Evolutionary conservation across 2,329 filamentous ascomycete genomes (phyloP), one percentile per base, ranked within the genome.

Genomic region (Colletotrichum tofieldiae): DNA sequence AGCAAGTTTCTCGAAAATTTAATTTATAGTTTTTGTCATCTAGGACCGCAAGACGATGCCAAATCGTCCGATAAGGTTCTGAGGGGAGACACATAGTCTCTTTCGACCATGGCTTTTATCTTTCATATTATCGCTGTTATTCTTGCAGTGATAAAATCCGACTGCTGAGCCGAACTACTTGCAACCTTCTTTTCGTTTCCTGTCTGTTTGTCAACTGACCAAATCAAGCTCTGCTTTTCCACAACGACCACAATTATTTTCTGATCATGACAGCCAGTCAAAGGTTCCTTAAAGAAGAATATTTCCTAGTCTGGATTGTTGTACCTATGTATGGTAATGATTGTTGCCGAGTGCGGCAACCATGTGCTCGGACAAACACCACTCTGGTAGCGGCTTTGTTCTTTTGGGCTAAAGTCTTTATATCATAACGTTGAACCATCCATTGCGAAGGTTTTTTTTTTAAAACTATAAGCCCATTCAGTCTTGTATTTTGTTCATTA

Each of bases 11-110:
- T 32, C 4, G 7, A 60, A 60, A 18, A 45, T 37, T 32, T 14
- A 41, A 14, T 20, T 32, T 9, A 14, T 16, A 39, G 9, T 29
- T 61, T 66, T 20, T 35, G 26, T 60, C 39, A 49, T 39, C 39
- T n/a, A 29, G 29, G 29, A 23, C 39, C 32, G 55, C 18, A 47
- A 23, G 16, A 35, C 37, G 39, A 18, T 35, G 23, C 64, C 43
- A 43, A 52, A 41, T 23, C 55, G n/a, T 61, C 64, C 35, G 55
- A 66, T 35, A 12, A 47, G 32, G 43, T 26, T 29, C n/a, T 41
- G 18, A 32, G 35, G 5, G 11, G 20, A 49, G 6, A 37, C 41
- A 29, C 41, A 9, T 47, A 29, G 20, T 23, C 26, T 2, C 20
- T 1, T 23, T 60, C 32, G 35, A 32, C 9, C 39, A 45, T 32